A percentile compares a stretch with the other conserved stretches of the same genome.
Evolutionary conservation across 2,329 filamentous ascomycete species (phyloP).

Genomic region (Stachybotrys chlorohalonatus): DNA sequence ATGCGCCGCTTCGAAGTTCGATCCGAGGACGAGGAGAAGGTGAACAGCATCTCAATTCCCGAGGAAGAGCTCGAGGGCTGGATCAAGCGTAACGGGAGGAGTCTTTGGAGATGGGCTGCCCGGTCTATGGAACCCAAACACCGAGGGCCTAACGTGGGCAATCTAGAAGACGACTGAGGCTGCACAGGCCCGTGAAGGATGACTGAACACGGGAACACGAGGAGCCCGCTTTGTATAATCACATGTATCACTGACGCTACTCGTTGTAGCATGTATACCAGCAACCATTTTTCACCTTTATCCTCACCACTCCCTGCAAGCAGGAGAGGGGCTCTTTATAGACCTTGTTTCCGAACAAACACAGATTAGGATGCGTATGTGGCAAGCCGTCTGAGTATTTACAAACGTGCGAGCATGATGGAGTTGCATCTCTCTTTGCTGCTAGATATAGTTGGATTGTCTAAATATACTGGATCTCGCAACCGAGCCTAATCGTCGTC

Average conservation of each 20-base stretch:
- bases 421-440: neutral
- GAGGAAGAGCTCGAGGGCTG: conserved; percentile 63
- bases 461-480: neutral
- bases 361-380: neutral
- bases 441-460: neutral
- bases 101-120: conserved; percentile 42
- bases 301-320: neutral
- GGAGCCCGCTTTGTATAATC: neutral
- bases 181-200: conserved; percentile 1
- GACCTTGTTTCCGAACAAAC: neutral
- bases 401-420: neutral
- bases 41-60: conserved; percentile 50
- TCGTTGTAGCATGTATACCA: neutral
- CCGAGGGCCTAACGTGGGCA: conserved; percentile 30
- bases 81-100: conserved; percentile 51
- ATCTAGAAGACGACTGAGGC: conserved; percentile 24
- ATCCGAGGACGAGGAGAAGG: conserved; percentile 60
- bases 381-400: neutral
- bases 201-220: neutral
- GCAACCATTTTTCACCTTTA: neutral
- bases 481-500: conserved; percentile 26
- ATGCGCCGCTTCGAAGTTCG: conserved; percentile 73
- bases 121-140: conserved; percentile 29
- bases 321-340: neutral
- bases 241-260: neutral